Evolutionary conservation across 1,139 yeast genomes (phyloP).

Genomic region (Entelexis paramagnoliae): DNA sequence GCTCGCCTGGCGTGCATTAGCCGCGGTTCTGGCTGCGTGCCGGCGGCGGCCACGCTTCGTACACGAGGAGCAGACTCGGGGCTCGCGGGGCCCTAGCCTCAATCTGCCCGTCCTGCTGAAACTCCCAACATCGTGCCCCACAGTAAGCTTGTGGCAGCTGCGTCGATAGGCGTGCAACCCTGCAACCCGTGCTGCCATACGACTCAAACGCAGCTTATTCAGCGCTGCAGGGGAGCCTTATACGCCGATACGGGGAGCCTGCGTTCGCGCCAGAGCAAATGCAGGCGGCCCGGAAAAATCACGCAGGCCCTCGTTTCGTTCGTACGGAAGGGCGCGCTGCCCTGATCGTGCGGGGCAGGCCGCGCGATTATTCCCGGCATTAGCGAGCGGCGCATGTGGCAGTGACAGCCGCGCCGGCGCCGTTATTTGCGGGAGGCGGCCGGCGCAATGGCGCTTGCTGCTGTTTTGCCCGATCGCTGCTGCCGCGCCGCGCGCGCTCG

Average conservation of each 20-base stretch:
- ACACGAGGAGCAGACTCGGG: slow-evolving; percentile 1
- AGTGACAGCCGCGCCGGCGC: not conserved
- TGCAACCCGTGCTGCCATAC: slow-evolving; percentile 1
- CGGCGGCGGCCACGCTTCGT: not conserved
- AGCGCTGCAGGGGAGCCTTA: not conserved
- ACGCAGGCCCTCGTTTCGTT: not conserved
- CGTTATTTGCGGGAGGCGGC: not conserved
- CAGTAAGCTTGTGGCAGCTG: not conserved
- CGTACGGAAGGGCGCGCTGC: not conserved
- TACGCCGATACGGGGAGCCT: slow-evolving; percentile 5
- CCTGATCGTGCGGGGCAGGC: not conserved
- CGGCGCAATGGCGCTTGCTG: not conserved
- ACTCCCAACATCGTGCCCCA: slow-evolving; percentile 1
- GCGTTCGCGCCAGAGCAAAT: not conserved
- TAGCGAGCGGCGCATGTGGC: not conserved
- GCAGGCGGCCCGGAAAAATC: slow-evolving; percentile 5
- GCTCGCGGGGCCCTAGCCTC: not conserved
- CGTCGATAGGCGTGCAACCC: slow-evolving; percentile 3
- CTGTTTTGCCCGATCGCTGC: not conserved
- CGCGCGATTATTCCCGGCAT: not conserved
- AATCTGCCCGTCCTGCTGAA: not conserved
- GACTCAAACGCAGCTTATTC: slow-evolving; percentile 3
- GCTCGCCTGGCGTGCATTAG: too few species aligned
- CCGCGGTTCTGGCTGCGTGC: not conserved
- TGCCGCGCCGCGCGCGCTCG: too few species aligned